A percentile compares a stretch with the other conserved stretches of the same genome.
Evolutionary conservation across 371 early-diverging fungal genomes (phyloP).

Genomic region (Actinomucor elegans): DNA sequence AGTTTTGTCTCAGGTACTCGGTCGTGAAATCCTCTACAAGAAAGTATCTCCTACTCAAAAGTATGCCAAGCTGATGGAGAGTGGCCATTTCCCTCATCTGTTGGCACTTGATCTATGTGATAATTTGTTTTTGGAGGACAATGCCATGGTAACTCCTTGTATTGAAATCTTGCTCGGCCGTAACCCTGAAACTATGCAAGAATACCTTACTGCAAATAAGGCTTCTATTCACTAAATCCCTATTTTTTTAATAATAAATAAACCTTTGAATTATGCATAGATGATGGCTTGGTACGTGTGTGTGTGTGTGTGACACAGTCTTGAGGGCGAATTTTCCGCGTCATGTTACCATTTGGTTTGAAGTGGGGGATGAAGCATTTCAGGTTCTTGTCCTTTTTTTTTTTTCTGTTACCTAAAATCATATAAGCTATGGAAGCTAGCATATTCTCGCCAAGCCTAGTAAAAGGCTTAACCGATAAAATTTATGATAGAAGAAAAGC

Average conservation of each 20-base stretch:
- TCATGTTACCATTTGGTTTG: too few species aligned
- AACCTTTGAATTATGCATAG: too few species aligned
- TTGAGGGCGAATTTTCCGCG: too few species aligned
- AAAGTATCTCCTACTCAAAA: slow-evolving; percentile 2
- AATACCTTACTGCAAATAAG: slow-evolving; percentile 10
- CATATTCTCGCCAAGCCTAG: slow-evolving; percentile 30
- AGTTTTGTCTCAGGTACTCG: slow-evolving; percentile 7
- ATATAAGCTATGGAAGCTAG: slow-evolving; percentile 24
- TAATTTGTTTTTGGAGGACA: not conserved
- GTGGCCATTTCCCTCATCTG: not conserved
- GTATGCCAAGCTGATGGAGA: slow-evolving; percentile 9
- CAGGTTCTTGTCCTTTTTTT: too few species aligned
- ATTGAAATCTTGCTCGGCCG: slow-evolving; percentile 10
- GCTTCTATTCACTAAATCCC: not conserved
- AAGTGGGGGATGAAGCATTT: too few species aligned
- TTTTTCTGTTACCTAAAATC: too few species aligned
- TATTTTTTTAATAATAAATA: not conserved
- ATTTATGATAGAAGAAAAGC: slow-evolving; percentile 88
- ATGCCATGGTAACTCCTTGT: not conserved
- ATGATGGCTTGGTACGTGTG: too few species aligned
- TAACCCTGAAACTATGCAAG: slow-evolving; percentile 13
- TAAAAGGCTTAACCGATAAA: slow-evolving; percentile 76
- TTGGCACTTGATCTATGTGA: slow-evolving; percentile 1
- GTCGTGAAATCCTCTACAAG: slow-evolving; percentile 9
- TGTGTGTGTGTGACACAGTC: not conserved